Conservation (phyloP, 129 eudicot species). For the Tagetes erecta region DNA sequence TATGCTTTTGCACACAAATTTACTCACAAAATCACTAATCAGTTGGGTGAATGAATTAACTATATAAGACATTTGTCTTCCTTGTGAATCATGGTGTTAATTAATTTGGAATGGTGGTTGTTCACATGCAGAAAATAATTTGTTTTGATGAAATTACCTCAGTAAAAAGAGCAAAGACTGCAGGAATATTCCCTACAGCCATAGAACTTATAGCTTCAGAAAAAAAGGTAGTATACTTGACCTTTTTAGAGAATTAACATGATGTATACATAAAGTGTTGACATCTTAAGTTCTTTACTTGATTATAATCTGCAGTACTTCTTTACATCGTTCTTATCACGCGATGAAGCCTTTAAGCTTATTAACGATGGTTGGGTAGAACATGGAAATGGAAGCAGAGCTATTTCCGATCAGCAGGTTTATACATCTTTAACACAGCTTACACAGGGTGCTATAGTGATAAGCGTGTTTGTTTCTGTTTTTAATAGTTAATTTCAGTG, state of each 20-base stretch:
- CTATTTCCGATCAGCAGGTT: conserved; percentile 70
- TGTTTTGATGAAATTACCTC: conserved; percentile 73
- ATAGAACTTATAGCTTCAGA: conserved; percentile 75
- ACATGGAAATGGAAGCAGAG: conserved; percentile 58
- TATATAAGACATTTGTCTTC: conserved; percentile 3
- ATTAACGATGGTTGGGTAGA: conserved; percentile 81
- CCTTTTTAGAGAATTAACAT: neutral
- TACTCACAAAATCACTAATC: neutral
- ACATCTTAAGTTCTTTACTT: conserved; percentile 19
- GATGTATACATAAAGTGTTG: neutral
- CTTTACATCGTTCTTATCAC: conserved; percentile 90
- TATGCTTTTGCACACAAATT: neutral
- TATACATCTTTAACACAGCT: conserved; percentile 14
- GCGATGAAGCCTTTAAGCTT: conserved; percentile 96
- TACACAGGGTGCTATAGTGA: conserved; percentile 1
- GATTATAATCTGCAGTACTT: conserved; percentile 58
- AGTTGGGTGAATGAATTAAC: neutral
- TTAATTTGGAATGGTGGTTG: conserved; percentile 17
- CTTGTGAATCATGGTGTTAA: conserved; percentile 15
- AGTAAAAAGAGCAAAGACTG: conserved; percentile 88
- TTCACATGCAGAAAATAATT: conserved; percentile 68
- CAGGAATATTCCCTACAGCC: conserved; percentile 95
- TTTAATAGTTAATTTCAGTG: neutral
- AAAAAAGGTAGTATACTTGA: conserved; percentile 59
- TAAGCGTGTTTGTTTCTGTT: neutral